Evolutionary conservation across 2,329 filamentous ascomycete species (phyloP).

Genomic region (Sporothrix dimorphospora): DNA sequence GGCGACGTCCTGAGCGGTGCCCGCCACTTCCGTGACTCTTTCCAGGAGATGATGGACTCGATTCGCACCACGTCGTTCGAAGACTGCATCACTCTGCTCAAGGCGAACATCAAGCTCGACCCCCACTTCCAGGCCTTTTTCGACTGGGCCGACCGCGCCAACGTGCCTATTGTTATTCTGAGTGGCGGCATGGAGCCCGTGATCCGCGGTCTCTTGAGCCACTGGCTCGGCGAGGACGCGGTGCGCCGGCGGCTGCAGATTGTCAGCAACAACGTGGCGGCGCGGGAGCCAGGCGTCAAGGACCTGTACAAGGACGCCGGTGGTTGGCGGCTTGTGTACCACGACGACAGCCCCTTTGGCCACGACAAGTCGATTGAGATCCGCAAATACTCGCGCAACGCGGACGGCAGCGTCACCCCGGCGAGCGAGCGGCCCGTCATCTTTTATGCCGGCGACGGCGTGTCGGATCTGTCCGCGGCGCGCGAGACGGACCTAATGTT

Average conservation of each 20-base stretch:
- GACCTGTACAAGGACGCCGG: conserved; percentile 71
- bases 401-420: conserved; percentile 58
- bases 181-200: conserved; percentile 92
- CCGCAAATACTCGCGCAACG: conserved; percentile 69
- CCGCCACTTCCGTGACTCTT: conserved; percentile 79
- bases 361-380: conserved; percentile 96
- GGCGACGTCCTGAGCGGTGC: conserved; percentile 72
- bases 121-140: conserved; percentile 88
- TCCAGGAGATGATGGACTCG: conserved; percentile 90
- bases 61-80: conserved; percentile 73
- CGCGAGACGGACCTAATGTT: conserved; percentile 92
- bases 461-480: conserved; percentile 89
- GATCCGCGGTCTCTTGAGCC: conserved; percentile 79
- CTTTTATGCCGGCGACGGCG: conserved; percentile 94
- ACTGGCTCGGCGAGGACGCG: conserved; percentile 76
- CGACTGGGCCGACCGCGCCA: conserved; percentile 76
- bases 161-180: conserved; percentile 89
- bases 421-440: conserved; percentile 70
- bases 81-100: conserved; percentile 77
- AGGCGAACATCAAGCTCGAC: conserved; percentile 85
- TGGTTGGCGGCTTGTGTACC: conserved; percentile 87
- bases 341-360: conserved; percentile 88
- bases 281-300: conserved; percentile 55
- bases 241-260: conserved; percentile 76
- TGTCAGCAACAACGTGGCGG: conserved; percentile 79